Base-by-base conservation (phyloP, 768 basidiomycete species). In the Tephrocybe rancida region DNA sequence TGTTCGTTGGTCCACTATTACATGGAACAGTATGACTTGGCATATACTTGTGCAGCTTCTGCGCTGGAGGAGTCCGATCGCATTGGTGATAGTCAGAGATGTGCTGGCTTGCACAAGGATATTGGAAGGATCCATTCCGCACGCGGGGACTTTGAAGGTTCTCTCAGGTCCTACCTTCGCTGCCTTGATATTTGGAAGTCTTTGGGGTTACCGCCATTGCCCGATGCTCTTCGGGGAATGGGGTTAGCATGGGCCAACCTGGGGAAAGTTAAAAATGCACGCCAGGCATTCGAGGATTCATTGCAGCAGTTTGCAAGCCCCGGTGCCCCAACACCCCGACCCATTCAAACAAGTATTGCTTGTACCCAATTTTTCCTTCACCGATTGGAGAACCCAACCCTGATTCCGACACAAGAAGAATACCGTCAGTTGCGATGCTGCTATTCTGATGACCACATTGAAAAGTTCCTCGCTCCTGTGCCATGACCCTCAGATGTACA, bases 221-320 rank as follows among this genome's bases (percentile, higher is more conserved):
- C 5, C n/a, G 27, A 42, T 16, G 50, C 26, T 25, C 37, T 56
- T 11, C 50, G 52, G 26, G 21, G 41, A 21, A 48, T 56, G 19
- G 55, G 49, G 10, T 7, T 44, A 21, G 41, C 48, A 30, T 55
- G 48, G 54, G 13, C 37, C n/a, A 55, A 41, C n/a, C 19, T 55
- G 3, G 48, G 44, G 14, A 46, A 41, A 24, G 11, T 19, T 2
- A 11, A 3, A 18, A 48, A 55, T 41, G 54, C 54, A 21, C 14
- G 35, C 0, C n/a, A 5, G 19, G 54, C 54, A 18, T 50, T 46
- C 24, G 7, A 47, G 10, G 29, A 50, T 13, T 21, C 47, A 18
- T 32, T 55, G 37, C 18, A 22, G 2, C 24, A 50, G 34, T 30
- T 37, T 50, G n/a, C 14, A 2, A 35, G 32, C 16, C 14, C 19